phyloP scores from a whole-genome alignment of 805 yeast genomes.

The Candida ponderosae region DNA sequence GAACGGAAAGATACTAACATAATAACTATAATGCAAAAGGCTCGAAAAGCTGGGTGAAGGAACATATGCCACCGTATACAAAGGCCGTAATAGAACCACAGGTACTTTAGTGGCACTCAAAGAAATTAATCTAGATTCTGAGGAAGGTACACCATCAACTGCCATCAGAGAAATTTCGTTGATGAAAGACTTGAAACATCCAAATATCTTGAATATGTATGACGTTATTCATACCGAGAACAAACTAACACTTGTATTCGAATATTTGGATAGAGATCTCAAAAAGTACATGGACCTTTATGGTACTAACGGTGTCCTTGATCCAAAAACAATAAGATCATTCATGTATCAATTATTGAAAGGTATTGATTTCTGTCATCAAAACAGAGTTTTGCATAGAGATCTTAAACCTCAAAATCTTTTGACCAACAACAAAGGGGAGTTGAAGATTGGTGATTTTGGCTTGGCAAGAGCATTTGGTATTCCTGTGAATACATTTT shows the following conservation, averaged over 20 bases:
- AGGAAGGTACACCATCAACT: slow-evolving; percentile 96
- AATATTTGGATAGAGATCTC: slow-evolving; percentile 86
- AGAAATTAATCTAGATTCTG: slow-evolving; percentile 90
- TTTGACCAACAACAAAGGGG: slow-evolving; percentile 83
- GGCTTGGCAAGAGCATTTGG: slow-evolving; percentile 98
- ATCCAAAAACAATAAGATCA: slow-evolving; percentile 75
- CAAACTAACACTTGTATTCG: slow-evolving; percentile 89
- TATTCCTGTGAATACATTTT: slow-evolving; percentile 93
- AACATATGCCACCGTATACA: slow-evolving; percentile 97
- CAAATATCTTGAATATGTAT: slow-evolving; percentile 83
- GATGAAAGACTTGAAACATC: slow-evolving; percentile 91
- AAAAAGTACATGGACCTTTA: slow-evolving; percentile 90
- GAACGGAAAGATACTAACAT: no score
- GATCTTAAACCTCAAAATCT: slow-evolving; percentile 94
- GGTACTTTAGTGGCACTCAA: slow-evolving; percentile 91
- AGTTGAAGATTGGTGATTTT: slow-evolving; percentile 89
- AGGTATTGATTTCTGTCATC: slow-evolving; percentile 69
- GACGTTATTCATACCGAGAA: slow-evolving; percentile 97
- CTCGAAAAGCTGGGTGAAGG: slow-evolving; percentile 90
- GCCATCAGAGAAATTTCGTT: slow-evolving; percentile 95
- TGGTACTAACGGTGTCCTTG: slow-evolving; percentile 82
- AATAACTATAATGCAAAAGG: no score
- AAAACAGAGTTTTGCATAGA: slow-evolving; percentile 58
- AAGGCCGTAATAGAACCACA: slow-evolving; percentile 78
- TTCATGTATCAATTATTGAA: slow-evolving; percentile 91